Base-by-base conservation (phyloP, 2,329 filamentous ascomycete genomes). In the Akanthomyces muscarius region DNA sequence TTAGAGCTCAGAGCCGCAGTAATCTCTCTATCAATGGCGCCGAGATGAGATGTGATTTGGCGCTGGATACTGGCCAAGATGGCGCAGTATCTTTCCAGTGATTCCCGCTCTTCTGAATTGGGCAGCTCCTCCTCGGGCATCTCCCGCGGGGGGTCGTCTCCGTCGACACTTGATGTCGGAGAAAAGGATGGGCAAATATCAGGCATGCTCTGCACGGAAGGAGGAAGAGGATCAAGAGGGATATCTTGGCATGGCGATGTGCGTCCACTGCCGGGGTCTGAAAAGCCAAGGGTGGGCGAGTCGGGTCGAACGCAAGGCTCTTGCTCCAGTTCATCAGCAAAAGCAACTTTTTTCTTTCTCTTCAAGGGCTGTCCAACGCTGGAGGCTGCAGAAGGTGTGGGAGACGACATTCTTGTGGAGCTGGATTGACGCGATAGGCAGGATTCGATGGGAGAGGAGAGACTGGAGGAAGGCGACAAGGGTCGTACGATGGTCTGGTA, bases 281-380 rank as follows among this genome's bases (percentile, higher is more conserved):
- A 81, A 62, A 84, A 80, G 13, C 84, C 84, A 6, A 87, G 78
- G 0, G 84, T 87, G 1, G 84, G 84, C 4, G 84, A 86, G 67
- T 87, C 84, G 0, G 84, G 84, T 10, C 84, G 82, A 64, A 85
- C 77, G 38, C 80, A 73, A 23, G 82, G 81, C 67, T 83, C 76
- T 18, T 74, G 73, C 18, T 73, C 66, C 14, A 69, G 70, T n/a
- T 65, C 67, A 28, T 76, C 72, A 42, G 66, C 69, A 63, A 77
- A 80, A 44, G 72, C 73, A 38, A 78, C 76, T 25, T 74, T 74
- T 69, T 78, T 78, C 71, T 75, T 78, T 42, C 68, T 69, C 55
- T 71, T 73, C 18, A 72, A 69, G 6, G 45, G 36, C 23, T 47
- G 21, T n/a, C 45, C 38, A n/a, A 78, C 71, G 18, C 74, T 68